phyloP scores from a whole-genome alignment of 2,329 filamentous ascomycete species.

The Bipolaris bicolor region DNA sequence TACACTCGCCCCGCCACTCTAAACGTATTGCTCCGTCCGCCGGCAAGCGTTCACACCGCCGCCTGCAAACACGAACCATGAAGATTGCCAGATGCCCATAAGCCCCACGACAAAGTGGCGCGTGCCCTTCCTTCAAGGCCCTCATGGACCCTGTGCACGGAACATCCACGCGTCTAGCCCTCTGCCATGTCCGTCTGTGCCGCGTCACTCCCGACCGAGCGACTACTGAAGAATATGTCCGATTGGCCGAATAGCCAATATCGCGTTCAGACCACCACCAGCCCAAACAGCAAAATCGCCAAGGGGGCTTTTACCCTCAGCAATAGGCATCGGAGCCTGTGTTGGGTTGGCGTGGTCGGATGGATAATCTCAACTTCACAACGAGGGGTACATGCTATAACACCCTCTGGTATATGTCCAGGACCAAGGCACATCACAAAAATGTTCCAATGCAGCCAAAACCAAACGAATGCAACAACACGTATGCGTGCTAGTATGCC shows the following conservation, averaged over 20 bases:
- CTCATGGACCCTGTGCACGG: conserved; percentile 10
- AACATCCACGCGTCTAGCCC: conserved; percentile 1
- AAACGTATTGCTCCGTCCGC: conserved; percentile 26
- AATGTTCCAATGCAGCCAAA: not conserved
- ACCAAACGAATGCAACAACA: not conserved
- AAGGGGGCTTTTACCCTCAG: not conserved
- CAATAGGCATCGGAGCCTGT: not conserved
- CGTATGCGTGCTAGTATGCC: not conserved
- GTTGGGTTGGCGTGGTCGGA: not conserved
- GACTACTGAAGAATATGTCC: conserved; percentile 5
- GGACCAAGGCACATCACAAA: not conserved
- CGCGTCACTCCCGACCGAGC: conserved; percentile 5
- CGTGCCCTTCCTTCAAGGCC: not conserved
- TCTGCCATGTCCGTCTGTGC: conserved; percentile 11
- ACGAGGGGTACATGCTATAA: not conserved
- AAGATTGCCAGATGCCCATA: conserved; percentile 1
- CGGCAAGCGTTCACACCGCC: conserved; percentile 26
- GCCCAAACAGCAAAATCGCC: not conserved
- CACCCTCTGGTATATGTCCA: not conserved
- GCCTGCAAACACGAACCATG: conserved; percentile 22
- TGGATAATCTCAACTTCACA: not conserved
- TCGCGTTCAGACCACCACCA: conserved; percentile 1
- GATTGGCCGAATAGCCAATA: conserved; percentile 19
- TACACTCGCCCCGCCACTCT: conserved; percentile 27
- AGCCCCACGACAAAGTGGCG: conserved; percentile 6